Base-by-base conservation (phyloP, 2,329 filamentous ascomycete species). In the Beauveria brongniartii region DNA sequence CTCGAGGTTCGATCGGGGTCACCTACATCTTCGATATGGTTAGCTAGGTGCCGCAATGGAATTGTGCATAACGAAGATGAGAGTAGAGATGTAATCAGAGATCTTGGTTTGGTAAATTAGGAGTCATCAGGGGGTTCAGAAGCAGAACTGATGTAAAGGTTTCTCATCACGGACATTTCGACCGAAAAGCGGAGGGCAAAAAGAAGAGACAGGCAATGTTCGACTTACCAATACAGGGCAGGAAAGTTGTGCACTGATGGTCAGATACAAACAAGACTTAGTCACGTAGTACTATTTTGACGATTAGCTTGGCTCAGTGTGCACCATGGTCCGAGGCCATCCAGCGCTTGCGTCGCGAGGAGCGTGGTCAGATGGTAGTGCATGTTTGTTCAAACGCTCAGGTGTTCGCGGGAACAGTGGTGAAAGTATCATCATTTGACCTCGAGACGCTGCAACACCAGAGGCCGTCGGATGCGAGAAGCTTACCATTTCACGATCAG, bases 91-190 rank as follows among this genome's bases (percentile, higher is more conserved):
- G 46, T 59, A 65, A 73, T 84, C 80, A 84, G 81, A 85, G 78
- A 79, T 75, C 75, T 78, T 82, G 78, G 74, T 86, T 79, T 87
- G 84, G 84, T 75, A 86, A 84, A 80, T 77, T 77, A 73, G 78
- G 74, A 83, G 73, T 87, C 85, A 82, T 86, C 85, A 88, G 76
- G 74, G 72, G 70, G 68, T 83, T 89, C 86, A 88, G 86, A 82
- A 89, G 86, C 86, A 89, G 86, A 89, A 89, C 86, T 89, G 86
- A 81, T 78, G 73, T 78, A 77, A 76, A 74, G 65, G 68, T 75
- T 78, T 85, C 77, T 88, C 85, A 88, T 89, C 86, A 88, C 79
- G 70, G 72, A 80, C 74, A 54, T 30, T 10, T 18, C 2, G 28
- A 24, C 43, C 58, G 41, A 14, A 14, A 24, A n/a, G n/a, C 2